phyloP scores from a whole-genome alignment of 306 rosid species.

The Prunus padus region DNA sequence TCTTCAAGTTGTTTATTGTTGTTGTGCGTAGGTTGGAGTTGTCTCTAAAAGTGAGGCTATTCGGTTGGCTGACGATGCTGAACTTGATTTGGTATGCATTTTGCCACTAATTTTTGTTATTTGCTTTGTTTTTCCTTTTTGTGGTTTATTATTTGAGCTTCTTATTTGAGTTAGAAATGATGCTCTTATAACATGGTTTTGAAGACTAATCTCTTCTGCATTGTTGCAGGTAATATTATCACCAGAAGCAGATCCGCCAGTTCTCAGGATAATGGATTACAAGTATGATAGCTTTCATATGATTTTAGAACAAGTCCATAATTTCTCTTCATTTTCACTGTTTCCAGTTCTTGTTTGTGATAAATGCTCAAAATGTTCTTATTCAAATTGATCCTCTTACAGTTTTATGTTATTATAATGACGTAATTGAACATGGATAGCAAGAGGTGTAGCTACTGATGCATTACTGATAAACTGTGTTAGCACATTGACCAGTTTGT shows the following conservation, averaged over 20 bases:
- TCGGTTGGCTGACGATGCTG: conserved; percentile 72
- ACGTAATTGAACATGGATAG: background rate
- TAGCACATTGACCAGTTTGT: background rate
- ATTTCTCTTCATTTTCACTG: background rate
- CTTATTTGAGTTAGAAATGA: background rate
- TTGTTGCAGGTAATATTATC: conserved; percentile 77
- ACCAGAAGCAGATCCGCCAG: conserved; percentile 97
- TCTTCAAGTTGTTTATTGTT: conserved; percentile 22
- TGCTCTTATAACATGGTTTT: background rate
- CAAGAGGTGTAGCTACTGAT: background rate
- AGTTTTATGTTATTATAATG: background rate
- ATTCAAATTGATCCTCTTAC: background rate
- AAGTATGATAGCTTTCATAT: conserved; percentile 39
- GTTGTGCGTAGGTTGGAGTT: conserved; percentile 66
- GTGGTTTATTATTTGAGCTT: background rate
- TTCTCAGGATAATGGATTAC: conserved; percentile 89
- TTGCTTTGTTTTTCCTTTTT: background rate
- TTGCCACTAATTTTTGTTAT: background rate
- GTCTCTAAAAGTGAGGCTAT: conserved; percentile 68
- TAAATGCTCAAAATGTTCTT: background rate
- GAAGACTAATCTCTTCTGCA: conserved; percentile 10
- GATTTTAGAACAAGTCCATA: background rate
- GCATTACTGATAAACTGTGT: background rate
- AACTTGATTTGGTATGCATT: conserved; percentile 70
- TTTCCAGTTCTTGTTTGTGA: conserved; percentile 5